Percentiles rank a stretch among this genome's conserved stretches.
These are phyloP conservation scores for Globisporangium irregulare DNA, from an alignment of 352 stramenopile species.

Conservation along the genomic window DNA sequence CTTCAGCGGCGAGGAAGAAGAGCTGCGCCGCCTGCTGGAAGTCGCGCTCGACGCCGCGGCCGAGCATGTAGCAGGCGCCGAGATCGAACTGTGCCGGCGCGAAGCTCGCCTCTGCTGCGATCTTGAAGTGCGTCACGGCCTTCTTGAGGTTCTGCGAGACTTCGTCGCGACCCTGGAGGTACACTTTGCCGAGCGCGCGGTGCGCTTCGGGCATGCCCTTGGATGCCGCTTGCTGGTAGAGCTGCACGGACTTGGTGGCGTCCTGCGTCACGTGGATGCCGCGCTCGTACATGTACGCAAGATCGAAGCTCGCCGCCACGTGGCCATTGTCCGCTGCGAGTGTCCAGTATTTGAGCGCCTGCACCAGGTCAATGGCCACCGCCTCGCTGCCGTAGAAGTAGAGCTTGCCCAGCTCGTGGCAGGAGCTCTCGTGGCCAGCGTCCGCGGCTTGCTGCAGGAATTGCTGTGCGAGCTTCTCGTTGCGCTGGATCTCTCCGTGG, in stretches of 20 bases:
- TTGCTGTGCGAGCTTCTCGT: slow-evolving; percentile 43
- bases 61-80: slow-evolving; percentile 77
- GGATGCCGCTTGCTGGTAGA: slow-evolving; percentile 55
- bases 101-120: slow-evolving; percentile 58
- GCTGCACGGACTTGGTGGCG: slow-evolving; percentile 45
- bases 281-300: slow-evolving; percentile 73
- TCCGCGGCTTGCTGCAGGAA: slow-evolving; percentile 70
- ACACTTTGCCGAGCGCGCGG: slow-evolving; percentile 54
- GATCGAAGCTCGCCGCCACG: slow-evolving; percentile 69
- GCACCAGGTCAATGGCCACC: slow-evolving; percentile 27
- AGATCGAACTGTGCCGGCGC: slow-evolving; percentile 73
- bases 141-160: slow-evolving; percentile 21
- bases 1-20: slow-evolving; percentile 74
- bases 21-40: slow-evolving; percentile 49
- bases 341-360: slow-evolving; percentile 63
- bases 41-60: slow-evolving; percentile 56
- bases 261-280: slow-evolving; percentile 65
- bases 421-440: slow-evolving; percentile 60
- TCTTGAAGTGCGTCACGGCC: slow-evolving; percentile 54
- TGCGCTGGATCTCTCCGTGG: slow-evolving; percentile 40
- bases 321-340: slow-evolving; percentile 57
- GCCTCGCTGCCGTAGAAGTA: slow-evolving; percentile 50
- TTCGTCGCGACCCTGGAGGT: slow-evolving; percentile 32
- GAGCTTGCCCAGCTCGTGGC: slow-evolving; percentile 76
- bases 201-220: slow-evolving; percentile 73